Conservation (phyloP, 495 filamentous ascomycete species). For the Staphylotrichum longicolle region DNA sequence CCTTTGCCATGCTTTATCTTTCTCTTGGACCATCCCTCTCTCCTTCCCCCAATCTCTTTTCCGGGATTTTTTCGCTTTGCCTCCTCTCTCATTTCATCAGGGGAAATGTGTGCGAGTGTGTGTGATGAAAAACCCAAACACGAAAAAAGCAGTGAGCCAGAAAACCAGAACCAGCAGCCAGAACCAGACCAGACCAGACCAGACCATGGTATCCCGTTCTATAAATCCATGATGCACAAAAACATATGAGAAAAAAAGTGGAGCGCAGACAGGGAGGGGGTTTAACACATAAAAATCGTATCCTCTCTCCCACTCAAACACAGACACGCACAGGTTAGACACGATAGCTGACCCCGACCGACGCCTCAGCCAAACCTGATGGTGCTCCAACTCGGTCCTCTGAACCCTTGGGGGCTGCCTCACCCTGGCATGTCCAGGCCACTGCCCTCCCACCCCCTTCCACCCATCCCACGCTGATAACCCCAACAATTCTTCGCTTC, state of each 20-base stretch:
- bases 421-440: too few species aligned
- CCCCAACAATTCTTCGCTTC: not conserved
- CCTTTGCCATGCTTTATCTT: not conserved
- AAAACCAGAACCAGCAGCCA: constrained; percentile 8
- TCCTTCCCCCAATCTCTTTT: too few species aligned
- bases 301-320: not conserved
- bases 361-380: too few species aligned
- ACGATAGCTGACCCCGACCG: too few species aligned
- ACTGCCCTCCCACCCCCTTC: too few species aligned
- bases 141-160: not conserved
- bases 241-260: constrained; percentile 11
- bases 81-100: too few species aligned
- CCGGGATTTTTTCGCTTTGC: not conserved
- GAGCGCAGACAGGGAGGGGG: constrained; percentile 13
- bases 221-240: constrained; percentile 25
- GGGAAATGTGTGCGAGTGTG: too few species aligned
- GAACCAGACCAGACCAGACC: constrained; percentile 11
- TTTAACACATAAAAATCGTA: constrained; percentile 1
- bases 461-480: too few species aligned
- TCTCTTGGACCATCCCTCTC: not conserved
- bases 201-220: constrained; percentile 26
- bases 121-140: too few species aligned
- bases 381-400: too few species aligned
- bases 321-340: too few species aligned
- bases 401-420: too few species aligned